A percentile compares a stretch with the other conserved stretches of the same genome.
Conservation (phyloP, 495 filamentous ascomycete species). For the Trichodelitschia bisporula region DNA sequence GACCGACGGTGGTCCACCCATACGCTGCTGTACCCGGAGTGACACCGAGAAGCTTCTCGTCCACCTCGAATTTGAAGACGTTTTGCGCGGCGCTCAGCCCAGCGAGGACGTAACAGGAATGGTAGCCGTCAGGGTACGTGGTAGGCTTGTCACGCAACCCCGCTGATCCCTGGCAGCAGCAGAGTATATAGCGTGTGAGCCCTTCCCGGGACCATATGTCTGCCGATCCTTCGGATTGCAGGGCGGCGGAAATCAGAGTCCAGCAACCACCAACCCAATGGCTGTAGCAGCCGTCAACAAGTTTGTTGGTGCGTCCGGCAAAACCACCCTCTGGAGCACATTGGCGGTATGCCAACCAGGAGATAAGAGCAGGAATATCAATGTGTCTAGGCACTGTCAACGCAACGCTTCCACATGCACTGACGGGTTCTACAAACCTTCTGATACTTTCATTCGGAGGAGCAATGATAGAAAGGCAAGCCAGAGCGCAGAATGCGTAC, state of each 20-base stretch:
- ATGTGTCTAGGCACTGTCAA: conserved; percentile 24
- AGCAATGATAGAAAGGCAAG: conserved; percentile 60
- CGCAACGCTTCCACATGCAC: no score
- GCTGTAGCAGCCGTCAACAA: conserved; percentile 94
- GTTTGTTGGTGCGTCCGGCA: conserved; percentile 85
- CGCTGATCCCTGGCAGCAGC: conserved; percentile 62
- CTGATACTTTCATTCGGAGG: conserved; percentile 44
- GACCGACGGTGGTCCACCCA: conserved; percentile 9
- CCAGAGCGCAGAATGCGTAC: conserved; percentile 87
- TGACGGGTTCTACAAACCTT: no score
- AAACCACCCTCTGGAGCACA: conserved; percentile 82
- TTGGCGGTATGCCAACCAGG: conserved; percentile 76
- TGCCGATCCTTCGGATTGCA: conserved; percentile 10
- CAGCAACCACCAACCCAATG: conserved; percentile 94
- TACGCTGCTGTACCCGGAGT: conserved; percentile 9
- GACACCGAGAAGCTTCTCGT: background rate
- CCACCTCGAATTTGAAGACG: conserved; percentile 33
- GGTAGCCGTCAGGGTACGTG: conserved; percentile 77
- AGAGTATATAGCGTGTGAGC: conserved; percentile 64
- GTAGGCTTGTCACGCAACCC: conserved; percentile 85
- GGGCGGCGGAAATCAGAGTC: conserved; percentile 64
- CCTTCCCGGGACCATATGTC: conserved; percentile 60
- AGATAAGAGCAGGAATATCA: conserved; percentile 48
- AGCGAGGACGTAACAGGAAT: conserved; percentile 71
- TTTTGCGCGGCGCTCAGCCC: conserved; percentile 69